Base-by-base conservation (phyloP, 75 land plant species). In the Ceratopteris richardii region DNA sequence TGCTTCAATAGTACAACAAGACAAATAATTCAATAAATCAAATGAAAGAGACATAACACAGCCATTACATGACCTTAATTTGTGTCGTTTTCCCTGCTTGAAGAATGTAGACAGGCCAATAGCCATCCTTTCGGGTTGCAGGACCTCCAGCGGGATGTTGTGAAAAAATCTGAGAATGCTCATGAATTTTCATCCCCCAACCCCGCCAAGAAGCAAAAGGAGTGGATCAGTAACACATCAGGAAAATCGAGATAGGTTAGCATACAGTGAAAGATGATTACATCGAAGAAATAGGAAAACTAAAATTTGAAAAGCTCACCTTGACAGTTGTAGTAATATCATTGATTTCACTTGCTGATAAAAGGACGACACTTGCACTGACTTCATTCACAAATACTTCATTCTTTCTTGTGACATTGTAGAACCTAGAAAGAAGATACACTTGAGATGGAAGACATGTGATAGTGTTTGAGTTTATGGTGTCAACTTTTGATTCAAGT, bases 21-120 rank as follows among this genome's bases (percentile, higher is more conserved):
- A n/a, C n/a, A n/a, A n/a, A n/a, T n/a, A n/a, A n/a, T n/a, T n/a
- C n/a, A n/a, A n/a, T n/a, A n/a, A n/a, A n/a, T n/a, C n/a, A n/a
- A n/a, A n/a, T n/a, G n/a, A n/a, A n/a, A n/a, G n/a, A n/a, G n/a
- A n/a, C n/a, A n/a, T n/a, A n/a, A n/a, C n/a, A n/a, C n/a, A n/a
- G n/a, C n/a, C n/a, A n/a, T n/a, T n/a, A n/a, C n/a, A n/a, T 43
- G 12, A 76, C 78, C 76, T 76, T 69, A 30, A 76, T 61, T 39
- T 58, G 39, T 25, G 78, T 76, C 56, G 55, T 59, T 39, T 76
- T 65, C 54, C 70, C 70, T 54, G 78, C 77, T 28, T 77, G 56
- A 19, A 76, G 73, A 11, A 76, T 76, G 51, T 72, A 76, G 26
- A 64, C 69, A 27, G 64, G 54, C 78, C 78, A 76, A 50, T 76